Evolutionary conservation across 73 alveolate genomes (phyloP), one percentile per base, ranked within the genome.

Genomic region (Paramecium octaurelia): DNA sequence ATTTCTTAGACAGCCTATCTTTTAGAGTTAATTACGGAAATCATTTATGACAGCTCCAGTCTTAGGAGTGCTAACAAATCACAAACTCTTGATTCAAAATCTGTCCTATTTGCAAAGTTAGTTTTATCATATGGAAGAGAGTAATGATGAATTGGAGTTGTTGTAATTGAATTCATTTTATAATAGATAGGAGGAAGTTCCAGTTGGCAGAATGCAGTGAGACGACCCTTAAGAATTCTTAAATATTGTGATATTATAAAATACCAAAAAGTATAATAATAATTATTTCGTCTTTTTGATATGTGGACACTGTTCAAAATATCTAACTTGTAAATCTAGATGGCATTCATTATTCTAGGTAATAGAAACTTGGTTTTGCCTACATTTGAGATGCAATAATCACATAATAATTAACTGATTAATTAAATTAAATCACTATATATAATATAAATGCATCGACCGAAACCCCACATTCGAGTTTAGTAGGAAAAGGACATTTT

Each of bases 121-220:
- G 27, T 64, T 64, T 64, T 64, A 34, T 16, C 29, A 27, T 23
- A 34, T 64, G 42, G 84, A 64, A 12, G 42, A 64, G 27, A 31
- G 50, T 3, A 34, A 64, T 64, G 84, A 64, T 27, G 84, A 64
- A 34, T 27, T 31, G 4, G 84, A 64, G 24, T 64, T 64, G 84
- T 27, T 31, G 69, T 54, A 54, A 54, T 2, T 54, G 46, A 34
- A 27, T 3, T 31, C 46, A 64, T 12, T 31, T 64, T 64, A 31
- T 31, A 64, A 27, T 1, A 64, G 84, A 64, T 64, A 31, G 46
- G 84, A 64, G 21, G 44, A 64, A 64, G 50, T 64, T 34, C 84
- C 84, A 64, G 84, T 64, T 9, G 12, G 84, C 84, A 64, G 27
- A 64, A 64, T 64, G 84, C 69, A 54, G 35, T 54, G 69, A 54